A percentile compares a stretch with the other conserved stretches of the same genome.
phyloP scores from a whole-genome alignment of 495 filamentous ascomycete species.

The Aspergillus egyptiacus region DNA sequence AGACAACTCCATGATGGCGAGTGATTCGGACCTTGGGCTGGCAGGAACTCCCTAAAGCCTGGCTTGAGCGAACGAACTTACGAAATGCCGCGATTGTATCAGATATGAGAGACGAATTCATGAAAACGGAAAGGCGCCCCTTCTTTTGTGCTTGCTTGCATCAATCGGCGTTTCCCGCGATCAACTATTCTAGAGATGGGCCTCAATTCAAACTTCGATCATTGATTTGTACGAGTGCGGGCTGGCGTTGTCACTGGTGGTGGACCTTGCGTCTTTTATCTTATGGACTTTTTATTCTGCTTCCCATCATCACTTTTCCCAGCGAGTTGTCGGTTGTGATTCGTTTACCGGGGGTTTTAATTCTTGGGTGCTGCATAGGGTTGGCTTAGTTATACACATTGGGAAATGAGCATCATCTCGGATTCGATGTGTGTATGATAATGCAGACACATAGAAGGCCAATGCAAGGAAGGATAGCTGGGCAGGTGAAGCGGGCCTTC shows the following conservation, averaged over 20 bases:
- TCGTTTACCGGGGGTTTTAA: not conserved
- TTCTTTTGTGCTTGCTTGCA: slow-evolving; percentile 20
- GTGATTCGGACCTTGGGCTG: slow-evolving; percentile 39
- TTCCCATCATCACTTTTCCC: not conserved
- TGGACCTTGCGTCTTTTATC: slow-evolving; percentile 7
- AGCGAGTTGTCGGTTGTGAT: not conserved
- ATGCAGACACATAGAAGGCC: not conserved
- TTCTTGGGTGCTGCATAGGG: slow-evolving; percentile 7
- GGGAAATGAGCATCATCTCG: not conserved
- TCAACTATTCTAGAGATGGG: slow-evolving; percentile 15
- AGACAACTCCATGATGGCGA: slow-evolving; percentile 37
- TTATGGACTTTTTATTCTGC: slow-evolving; percentile 8
- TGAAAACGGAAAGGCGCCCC: slow-evolving; percentile 11
- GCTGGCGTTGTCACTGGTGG: not conserved
- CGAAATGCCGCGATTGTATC: slow-evolving; percentile 21
- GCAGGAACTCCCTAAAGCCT: slow-evolving; percentile 29
- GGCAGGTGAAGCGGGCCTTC: not conserved
- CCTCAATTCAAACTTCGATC: slow-evolving; percentile 10
- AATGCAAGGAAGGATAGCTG: not conserved
- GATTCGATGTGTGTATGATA: not conserved
- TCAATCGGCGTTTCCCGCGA: slow-evolving; percentile 23
- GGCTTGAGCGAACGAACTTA: not conserved
- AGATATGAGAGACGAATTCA: slow-evolving; percentile 29
- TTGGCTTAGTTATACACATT: slow-evolving; percentile 5
- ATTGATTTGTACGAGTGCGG: slow-evolving; percentile 8